A percentile compares a stretch with the other conserved stretches of the same genome.
These are phyloP conservation scores for Apiotrichum domesticum DNA, from an alignment of 1,284 basidiomycete species.

Conservation along the genomic window DNA sequence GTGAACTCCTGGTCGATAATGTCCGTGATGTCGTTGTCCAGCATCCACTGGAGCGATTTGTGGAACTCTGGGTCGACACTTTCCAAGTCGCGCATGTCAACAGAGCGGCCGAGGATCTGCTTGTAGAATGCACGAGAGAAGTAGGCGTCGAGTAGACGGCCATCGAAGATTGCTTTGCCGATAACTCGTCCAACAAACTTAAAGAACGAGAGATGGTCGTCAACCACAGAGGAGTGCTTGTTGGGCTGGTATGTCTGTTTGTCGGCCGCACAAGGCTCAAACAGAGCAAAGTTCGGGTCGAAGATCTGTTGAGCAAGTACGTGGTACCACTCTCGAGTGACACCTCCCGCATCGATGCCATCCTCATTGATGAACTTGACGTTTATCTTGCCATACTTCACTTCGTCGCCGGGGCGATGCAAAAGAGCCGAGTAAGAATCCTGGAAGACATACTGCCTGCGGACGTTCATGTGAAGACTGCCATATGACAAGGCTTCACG, in stretches of 20 bases:
- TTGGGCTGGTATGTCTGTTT: conserved; percentile 93
- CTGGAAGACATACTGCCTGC: conserved; percentile 89
- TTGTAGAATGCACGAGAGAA: conserved; percentile 93
- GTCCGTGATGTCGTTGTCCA: conserved; percentile 47
- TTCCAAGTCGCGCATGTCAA: conserved; percentile 89
- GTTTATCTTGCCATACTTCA: conserved; percentile 96
- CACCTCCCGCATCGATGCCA: conserved; percentile 96
- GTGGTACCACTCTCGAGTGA: conserved; percentile 98
- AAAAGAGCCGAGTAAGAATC: conserved; percentile 93
- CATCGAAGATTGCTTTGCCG: conserved; percentile 85
- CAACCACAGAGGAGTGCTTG: conserved; percentile 73
- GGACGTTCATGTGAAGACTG: conserved; percentile 84
- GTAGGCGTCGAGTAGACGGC: conserved; percentile 92
- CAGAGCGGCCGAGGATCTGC: conserved; percentile 81
- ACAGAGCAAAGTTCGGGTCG: conserved; percentile 91
- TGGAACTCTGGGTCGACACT: conserved; percentile 86
- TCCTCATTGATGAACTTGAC: conserved; percentile 97
- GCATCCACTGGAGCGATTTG: conserved; percentile 49
- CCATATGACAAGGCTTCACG: conserved; percentile 64
- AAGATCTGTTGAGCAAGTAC: conserved; percentile 98
- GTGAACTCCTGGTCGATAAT: conserved; percentile 49
- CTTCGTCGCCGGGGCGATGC: conserved; percentile 85
- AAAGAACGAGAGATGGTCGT: conserved; percentile 95
- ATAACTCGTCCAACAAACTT: conserved; percentile 97
- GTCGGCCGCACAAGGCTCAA: conserved; percentile 95